Evolutionary conservation across 208 protist species (phyloP).

Genomic region (Herpetomonas samuelpessoai): DNA sequence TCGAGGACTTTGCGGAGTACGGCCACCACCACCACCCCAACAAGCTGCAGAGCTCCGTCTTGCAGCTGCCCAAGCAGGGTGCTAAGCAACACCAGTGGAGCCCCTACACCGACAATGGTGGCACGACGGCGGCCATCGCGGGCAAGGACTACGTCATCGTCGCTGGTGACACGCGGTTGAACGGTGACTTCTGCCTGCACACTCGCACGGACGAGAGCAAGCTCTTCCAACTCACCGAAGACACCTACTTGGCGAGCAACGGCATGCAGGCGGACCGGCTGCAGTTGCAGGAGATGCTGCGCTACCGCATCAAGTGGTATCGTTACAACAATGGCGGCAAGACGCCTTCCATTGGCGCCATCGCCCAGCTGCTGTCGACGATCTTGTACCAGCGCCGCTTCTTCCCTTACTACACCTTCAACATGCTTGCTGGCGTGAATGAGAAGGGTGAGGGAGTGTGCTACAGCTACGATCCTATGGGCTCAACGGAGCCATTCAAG

Average conservation of each 20-base stretch:
- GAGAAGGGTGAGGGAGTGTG: slow-evolving; percentile 94
- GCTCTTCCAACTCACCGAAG: slow-evolving; percentile 91
- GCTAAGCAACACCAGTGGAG: slow-evolving; percentile 83
- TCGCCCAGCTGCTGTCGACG: slow-evolving; percentile 97
- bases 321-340: slow-evolving; percentile 93
- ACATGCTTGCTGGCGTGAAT: slow-evolving; percentile 97
- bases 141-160: slow-evolving; percentile 97
- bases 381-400: slow-evolving; percentile 98
- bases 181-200: slow-evolving; percentile 96
- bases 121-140: slow-evolving; percentile 95
- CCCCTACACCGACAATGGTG: slow-evolving; percentile 95
- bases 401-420: slow-evolving; percentile 99
- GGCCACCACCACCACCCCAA: slow-evolving; percentile 66
- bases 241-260: slow-evolving; percentile 91
- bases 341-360: slow-evolving; percentile 87
- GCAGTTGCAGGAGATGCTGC: slow-evolving; percentile 96
- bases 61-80: slow-evolving; percentile 67
- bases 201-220: slow-evolving; percentile 94
- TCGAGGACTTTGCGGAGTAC: slow-evolving; percentile 81
- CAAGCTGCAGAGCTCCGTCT: slow-evolving; percentile 63
- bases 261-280: slow-evolving; percentile 98
- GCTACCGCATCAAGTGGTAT: slow-evolving; percentile 92
- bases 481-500: slow-evolving; percentile 94
- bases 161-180: slow-evolving; percentile 98
- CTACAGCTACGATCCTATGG: slow-evolving; percentile 98